Conservation (phyloP, 495 filamentous ascomycete species). For the Collariella sp. region DNA sequence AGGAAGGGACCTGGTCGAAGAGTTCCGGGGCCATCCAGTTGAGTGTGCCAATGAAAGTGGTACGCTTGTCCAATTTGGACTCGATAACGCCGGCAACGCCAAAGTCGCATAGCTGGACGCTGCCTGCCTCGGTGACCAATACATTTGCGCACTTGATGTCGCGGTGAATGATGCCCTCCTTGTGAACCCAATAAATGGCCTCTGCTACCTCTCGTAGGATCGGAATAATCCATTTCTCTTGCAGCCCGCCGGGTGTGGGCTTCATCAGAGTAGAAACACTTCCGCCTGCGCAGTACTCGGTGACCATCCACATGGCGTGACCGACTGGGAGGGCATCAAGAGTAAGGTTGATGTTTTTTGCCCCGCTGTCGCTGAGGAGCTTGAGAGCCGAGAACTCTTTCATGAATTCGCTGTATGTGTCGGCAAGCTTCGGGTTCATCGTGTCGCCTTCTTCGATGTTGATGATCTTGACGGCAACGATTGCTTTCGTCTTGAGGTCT, state of each 20-base stretch:
- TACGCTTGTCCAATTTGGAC: conserved; percentile 72
- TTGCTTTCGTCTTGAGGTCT: conserved; percentile 46
- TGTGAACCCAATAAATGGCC: conserved; percentile 78
- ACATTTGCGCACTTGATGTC: conserved; percentile 96
- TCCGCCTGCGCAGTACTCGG: conserved; percentile 90
- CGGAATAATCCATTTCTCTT: conserved; percentile 83
- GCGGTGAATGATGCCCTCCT: conserved; percentile 87
- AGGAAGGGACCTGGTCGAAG: conserved; percentile 47
- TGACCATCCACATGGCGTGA: conserved; percentile 88
- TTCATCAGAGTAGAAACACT: conserved; percentile 80
- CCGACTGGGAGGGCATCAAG: conserved; percentile 82
- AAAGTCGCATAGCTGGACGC: conserved; percentile 89
- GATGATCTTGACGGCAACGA: conserved; percentile 92
- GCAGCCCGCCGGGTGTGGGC: conserved; percentile 60
- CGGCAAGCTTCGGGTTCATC: conserved; percentile 60
- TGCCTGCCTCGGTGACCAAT: conserved; percentile 77
- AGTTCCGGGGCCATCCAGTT: conserved; percentile 97
- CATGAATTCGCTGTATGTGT: conserved; percentile 75
- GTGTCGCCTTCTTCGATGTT: conserved; percentile 86
- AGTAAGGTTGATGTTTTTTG: conserved; percentile 83
- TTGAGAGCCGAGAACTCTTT: conserved; percentile 85
- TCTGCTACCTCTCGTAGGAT: conserved; percentile 82
- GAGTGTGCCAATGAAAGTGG: conserved; percentile 88
- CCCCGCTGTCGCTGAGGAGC: conserved; percentile 71
- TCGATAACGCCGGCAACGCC: conserved; percentile 86